A percentile compares a stretch with the other conserved stretches of the same genome.
phyloP scores from a whole-genome alignment of 2,329 filamentous ascomycete genomes.

The Alternaria triticina region DNA sequence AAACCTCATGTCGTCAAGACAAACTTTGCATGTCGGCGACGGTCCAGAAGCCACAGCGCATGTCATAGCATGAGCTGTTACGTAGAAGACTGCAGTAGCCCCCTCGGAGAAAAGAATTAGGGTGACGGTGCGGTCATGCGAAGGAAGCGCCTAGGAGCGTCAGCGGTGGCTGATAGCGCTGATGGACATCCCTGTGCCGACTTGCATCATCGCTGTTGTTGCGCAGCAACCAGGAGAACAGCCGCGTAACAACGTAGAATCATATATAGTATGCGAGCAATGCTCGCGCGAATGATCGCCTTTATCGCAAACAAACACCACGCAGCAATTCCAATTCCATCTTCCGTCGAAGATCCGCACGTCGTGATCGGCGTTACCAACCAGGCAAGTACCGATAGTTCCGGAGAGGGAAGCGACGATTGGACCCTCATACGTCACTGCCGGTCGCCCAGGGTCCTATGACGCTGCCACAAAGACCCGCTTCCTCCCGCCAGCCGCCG shows the following conservation, averaged over 20 bases:
- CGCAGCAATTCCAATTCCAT: neutral
- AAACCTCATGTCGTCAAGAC: slow-evolving; percentile 4
- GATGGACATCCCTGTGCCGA: slow-evolving; percentile 11
- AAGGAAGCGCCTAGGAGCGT: slow-evolving; percentile 5
- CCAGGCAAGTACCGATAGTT: slow-evolving; percentile 16
- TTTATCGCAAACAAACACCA: neutral
- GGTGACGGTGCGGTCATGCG: slow-evolving; percentile 11
- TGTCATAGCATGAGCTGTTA: slow-evolving; percentile 16
- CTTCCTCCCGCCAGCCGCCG: slow-evolving; percentile 31
- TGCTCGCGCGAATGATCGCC: neutral
- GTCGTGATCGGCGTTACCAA: slow-evolving; percentile 12
- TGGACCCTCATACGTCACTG: slow-evolving; percentile 11
- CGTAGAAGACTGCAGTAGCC: slow-evolving; percentile 12
- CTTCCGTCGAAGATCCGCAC: neutral
- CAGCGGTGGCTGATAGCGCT: slow-evolving; percentile 6
- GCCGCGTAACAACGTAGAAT: slow-evolving; percentile 20
- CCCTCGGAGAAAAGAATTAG: slow-evolving; percentile 2
- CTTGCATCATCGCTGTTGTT: slow-evolving; percentile 20
- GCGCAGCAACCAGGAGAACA: slow-evolving; percentile 18
- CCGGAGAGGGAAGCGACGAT: slow-evolving; percentile 8
- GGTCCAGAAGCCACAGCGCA: slow-evolving; percentile 4
- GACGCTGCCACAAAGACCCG: slow-evolving; percentile 25
- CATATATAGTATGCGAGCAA: neutral
- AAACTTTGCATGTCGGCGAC: neutral
- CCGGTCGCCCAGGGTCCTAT: slow-evolving; percentile 28